phyloP scores from a whole-genome alignment of 2,329 filamentous ascomycete genomes.

The Diaporthe sp. region DNA sequence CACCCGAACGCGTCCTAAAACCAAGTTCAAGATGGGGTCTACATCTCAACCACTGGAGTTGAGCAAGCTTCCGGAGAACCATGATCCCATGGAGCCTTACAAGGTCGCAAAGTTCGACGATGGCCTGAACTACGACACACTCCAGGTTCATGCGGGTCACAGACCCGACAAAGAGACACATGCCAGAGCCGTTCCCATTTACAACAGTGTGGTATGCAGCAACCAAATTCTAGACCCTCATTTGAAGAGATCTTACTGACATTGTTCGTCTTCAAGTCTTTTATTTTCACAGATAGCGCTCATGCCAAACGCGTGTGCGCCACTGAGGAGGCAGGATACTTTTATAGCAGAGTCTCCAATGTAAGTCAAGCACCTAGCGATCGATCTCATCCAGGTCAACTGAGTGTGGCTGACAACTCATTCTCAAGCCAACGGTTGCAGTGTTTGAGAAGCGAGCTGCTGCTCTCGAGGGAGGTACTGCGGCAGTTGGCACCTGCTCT shows the following conservation, averaged over 20 bases:
- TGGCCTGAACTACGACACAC: conserved; percentile 2
- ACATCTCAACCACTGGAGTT: background rate
- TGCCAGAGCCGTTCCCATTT: conserved; percentile 10
- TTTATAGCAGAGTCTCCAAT: conserved; percentile 23
- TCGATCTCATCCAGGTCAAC: accelerated
- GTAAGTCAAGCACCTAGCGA: background rate
- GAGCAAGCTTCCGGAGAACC: background rate
- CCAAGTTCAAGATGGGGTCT: background rate
- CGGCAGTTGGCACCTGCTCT: conserved; percentile 85
- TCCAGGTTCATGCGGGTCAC: conserved; percentile 11
- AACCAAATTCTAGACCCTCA: accelerated
- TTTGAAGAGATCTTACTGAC: background rate
- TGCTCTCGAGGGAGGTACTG: conserved; percentile 93
- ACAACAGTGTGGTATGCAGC: conserved; percentile 10
- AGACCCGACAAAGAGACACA: conserved; percentile 27
- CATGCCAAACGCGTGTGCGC: conserved; percentile 18
- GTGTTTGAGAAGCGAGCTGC: conserved; percentile 97
- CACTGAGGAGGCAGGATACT: conserved; percentile 21
- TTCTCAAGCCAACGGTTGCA: conserved; percentile 84
- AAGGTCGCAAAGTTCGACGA: conserved; percentile 19
- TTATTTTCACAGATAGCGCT: conserved; percentile 23
- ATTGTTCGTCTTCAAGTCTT: background rate
- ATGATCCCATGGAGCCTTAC: conserved; percentile 10
- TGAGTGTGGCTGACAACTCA: background rate
- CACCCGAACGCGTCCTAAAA: too few relatives aligned